phyloP scores from a whole-genome alignment of 2,329 filamentous ascomycete genomes.

The Sporothrix dimorphospora region DNA sequence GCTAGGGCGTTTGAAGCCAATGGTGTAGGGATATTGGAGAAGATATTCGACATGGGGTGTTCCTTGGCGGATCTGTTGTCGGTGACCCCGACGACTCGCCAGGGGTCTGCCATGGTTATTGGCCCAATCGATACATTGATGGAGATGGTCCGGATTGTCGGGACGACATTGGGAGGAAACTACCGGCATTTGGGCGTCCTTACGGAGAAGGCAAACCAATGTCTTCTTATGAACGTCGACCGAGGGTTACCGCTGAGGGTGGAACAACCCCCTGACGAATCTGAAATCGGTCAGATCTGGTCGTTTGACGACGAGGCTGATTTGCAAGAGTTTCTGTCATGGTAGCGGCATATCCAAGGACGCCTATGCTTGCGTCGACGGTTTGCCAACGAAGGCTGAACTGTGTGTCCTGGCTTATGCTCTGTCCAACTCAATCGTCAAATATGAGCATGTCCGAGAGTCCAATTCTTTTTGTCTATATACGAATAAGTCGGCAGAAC shows the following conservation, averaged over 20 bases:
- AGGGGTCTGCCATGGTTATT: too few species aligned
- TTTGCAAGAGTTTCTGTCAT: neutral
- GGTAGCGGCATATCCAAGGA: too few species aligned
- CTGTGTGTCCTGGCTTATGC: too few species aligned
- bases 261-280: too few species aligned
- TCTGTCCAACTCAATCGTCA: too few species aligned
- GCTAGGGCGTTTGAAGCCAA: neutral
- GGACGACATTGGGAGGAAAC: neutral
- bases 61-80: neutral
- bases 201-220: neutral
- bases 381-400: too few species aligned
- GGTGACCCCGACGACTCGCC: too few species aligned
- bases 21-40: neutral
- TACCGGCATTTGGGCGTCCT: neutral
- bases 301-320: neutral
- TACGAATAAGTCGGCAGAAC: too few species aligned
- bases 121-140: neutral
- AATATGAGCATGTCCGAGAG: too few species aligned
- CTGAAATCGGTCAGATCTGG: neutral
- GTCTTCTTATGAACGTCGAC: neutral
- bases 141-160: neutral
- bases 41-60: neutral
- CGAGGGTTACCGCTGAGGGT: neutral
- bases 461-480: too few species aligned
- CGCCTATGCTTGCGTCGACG: too few species aligned